These are phyloP conservation scores for Helotiales sp. DNA, from an alignment of 2,329 filamentous ascomycete genomes.

Conservation along the genomic window DNA sequence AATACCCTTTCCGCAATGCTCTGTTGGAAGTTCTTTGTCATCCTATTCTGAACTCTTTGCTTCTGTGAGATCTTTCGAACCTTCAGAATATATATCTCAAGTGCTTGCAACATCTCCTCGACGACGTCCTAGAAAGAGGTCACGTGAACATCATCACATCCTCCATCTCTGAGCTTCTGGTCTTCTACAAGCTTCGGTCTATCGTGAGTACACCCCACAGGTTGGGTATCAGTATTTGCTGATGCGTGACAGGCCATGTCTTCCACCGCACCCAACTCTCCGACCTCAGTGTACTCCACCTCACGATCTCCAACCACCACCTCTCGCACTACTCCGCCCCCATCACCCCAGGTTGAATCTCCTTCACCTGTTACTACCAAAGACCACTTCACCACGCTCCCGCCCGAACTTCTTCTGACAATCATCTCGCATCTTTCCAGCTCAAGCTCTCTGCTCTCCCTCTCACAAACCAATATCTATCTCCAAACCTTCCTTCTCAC, in stretches of 20 bases:
- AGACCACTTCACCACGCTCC: conserved; percentile 27
- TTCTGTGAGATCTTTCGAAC: background rate
- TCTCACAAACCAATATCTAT: conserved; percentile 28
- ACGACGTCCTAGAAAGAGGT: background rate
- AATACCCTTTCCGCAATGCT: background rate
- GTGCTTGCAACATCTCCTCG: background rate
- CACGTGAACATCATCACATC: background rate
- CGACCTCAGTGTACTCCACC: background rate
- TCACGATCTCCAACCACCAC: conserved; percentile 3
- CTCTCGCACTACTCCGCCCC: background rate
- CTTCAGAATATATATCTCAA: background rate
- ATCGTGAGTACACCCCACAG: background rate
- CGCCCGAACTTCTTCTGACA: conserved; percentile 47
- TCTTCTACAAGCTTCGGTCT: background rate
- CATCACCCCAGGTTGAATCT: background rate
- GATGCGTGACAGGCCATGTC: background rate
- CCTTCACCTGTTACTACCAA: background rate
- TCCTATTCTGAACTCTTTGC: background rate
- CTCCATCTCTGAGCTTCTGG: background rate
- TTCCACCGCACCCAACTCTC: conserved; percentile 2
- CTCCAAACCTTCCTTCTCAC: conserved; percentile 30
- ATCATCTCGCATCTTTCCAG: conserved; percentile 34
- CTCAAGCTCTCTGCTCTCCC: conserved; percentile 22
- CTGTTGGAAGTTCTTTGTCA: conserved; percentile 9
- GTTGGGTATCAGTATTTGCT: background rate